Conservation (phyloP, 768 basidiomycete genomes). For the Termitomyces sp. region DNA sequence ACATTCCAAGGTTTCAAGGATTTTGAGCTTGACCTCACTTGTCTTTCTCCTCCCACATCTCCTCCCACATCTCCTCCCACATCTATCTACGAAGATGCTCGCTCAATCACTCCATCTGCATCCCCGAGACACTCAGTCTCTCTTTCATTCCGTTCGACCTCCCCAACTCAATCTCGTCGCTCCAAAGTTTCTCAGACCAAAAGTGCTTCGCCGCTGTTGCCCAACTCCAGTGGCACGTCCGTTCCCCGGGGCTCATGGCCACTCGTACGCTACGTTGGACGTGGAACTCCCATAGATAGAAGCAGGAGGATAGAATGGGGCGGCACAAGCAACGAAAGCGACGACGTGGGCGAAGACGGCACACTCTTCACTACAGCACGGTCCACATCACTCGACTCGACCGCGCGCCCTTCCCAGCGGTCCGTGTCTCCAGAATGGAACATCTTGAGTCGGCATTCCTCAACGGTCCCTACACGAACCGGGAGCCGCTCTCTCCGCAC, state of each 20-base stretch:
- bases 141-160: conserved; percentile 29
- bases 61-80: conserved; percentile 32
- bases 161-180: conserved; percentile 19
- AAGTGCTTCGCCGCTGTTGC: conserved; percentile 21
- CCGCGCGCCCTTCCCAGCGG: conserved; percentile 19
- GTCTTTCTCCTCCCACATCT: conserved; percentile 35
- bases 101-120: conserved; percentile 23
- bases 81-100: conserved; percentile 27
- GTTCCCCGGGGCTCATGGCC: conserved; percentile 39
- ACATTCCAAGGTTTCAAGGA: conserved; percentile 38
- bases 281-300: conserved; percentile 43
- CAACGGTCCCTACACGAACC: conserved; percentile 19
- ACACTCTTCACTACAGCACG: conserved; percentile 32
- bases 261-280: conserved; percentile 35
- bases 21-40: conserved; percentile 40
- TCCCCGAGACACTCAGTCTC: conserved; percentile 29
- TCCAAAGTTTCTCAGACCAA: conserved; percentile 13
- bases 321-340: conserved; percentile 27
- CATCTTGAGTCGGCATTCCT: conserved; percentile 25
- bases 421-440: conserved; percentile 38
- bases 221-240: conserved; percentile 21
- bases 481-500: conserved; percentile 2
- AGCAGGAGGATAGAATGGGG: conserved; percentile 40
- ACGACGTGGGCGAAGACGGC: conserved; percentile 39
- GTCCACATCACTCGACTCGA: conserved; percentile 35